Evolutionary conservation across 2,329 filamentous ascomycete species (phyloP).

Genomic region (Calonectria pseudoturangicola): DNA sequence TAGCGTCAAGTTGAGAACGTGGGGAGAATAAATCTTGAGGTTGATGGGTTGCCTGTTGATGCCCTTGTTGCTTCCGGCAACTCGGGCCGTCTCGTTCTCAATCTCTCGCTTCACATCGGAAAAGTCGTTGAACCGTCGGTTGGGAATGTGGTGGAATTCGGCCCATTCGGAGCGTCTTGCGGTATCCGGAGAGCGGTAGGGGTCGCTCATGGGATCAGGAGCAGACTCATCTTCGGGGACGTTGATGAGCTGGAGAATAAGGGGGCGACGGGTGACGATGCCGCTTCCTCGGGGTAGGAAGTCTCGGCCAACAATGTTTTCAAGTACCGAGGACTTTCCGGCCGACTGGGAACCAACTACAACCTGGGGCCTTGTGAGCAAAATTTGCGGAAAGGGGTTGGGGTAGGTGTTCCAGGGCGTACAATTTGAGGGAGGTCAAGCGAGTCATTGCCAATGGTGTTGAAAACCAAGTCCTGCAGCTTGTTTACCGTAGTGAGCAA

Average conservation of each 20-base stretch:
- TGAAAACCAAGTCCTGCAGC: constrained; percentile 98
- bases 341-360: constrained; percentile 99
- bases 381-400: constrained; percentile 41
- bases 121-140: constrained; percentile 93
- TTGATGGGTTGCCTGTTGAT: constrained; percentile 99
- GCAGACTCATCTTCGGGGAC: constrained; percentile 85
- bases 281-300: constrained; percentile 97
- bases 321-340: constrained; percentile 97
- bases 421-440: constrained; percentile 98
- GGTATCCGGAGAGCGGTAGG: constrained; percentile 86
- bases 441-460: constrained; percentile 99
- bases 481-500: constrained; percentile 97
- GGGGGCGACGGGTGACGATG: constrained; percentile 94
- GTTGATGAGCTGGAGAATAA: constrained; percentile 99
- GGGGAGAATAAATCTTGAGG: constrained; percentile 97
- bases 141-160: constrained; percentile 96
- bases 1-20: constrained; percentile 95
- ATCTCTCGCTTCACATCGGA: constrained; percentile 96
- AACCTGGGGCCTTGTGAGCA: constrained; percentile 75
- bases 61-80: constrained; percentile 95
- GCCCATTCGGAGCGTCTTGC: constrained; percentile 84
- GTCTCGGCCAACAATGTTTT: constrained; percentile 98
- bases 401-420: constrained; percentile 62
- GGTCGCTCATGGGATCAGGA: constrained; percentile 78
- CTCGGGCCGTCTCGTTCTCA: constrained; percentile 95